Base-by-base conservation (phyloP, 345 rosid genomes). In the Luvunga scandens region DNA sequence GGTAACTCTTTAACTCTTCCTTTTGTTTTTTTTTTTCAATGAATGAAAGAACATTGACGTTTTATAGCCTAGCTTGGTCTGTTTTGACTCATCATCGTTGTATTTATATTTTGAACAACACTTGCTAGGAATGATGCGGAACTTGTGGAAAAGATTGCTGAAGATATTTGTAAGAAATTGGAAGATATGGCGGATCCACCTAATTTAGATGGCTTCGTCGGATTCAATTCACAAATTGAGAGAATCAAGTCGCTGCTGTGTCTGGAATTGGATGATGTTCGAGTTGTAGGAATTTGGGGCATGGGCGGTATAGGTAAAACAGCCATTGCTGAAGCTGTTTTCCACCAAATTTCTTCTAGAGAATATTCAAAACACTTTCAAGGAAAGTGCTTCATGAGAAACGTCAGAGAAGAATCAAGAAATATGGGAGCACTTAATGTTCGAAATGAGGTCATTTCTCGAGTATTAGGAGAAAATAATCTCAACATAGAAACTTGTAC, bases 281-380 rank as follows among this genome's bases (percentile, higher is more conserved):
- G 50, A 24, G 7, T 72, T 1, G 2, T 72, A 57, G 75, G 75
- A 31, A 45, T 57, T 14, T 34, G 65, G 22, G 66, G 75, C 30
- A 72, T 72, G 75, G 75, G 75, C 16, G 75, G 75, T 14, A 72
- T 72, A 0, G 75, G 66, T 14, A 72, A 72, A 34, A 72, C 75
- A 22, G 59, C 75, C 24, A 13, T 72, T 57, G 75, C 30, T 6
- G 45, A 25, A 36, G 45, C 45, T 3, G 21, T 57, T n/a, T 72
- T 31, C 21, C 18, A 57, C 22, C 18, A 10, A 36, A 4, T 33
- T 72, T 72, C 65, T 24, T 42, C 16, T 42, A 31, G 25, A 6
- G 4, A 12, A 42, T 2, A 13, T 45, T 45, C 50, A 45, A 45
- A 45, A 1, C 2, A 13, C 6, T 72, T 56, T 72, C 27, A 57